phyloP scores from a whole-genome alignment of 2,329 filamentous ascomycete genomes.

The Macrophomina phaseolina region DNA sequence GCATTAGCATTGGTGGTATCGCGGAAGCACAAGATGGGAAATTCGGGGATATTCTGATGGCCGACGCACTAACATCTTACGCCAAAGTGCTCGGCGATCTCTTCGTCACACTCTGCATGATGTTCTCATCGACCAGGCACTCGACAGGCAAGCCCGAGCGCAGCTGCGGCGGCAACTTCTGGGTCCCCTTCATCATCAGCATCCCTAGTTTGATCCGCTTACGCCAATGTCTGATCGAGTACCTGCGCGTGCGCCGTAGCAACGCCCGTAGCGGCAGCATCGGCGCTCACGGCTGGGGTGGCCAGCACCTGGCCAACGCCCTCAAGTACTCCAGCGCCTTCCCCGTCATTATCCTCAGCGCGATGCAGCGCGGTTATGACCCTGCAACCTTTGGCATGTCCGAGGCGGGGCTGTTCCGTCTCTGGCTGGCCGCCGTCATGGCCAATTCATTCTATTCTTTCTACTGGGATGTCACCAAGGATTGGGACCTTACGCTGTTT shows the following conservation, averaged over 20 bases:
- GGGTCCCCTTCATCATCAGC: slow-evolving; percentile 84
- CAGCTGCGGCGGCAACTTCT: slow-evolving; percentile 75
- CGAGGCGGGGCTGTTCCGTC: slow-evolving; percentile 60
- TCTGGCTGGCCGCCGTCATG: slow-evolving; percentile 71
- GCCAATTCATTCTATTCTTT: slow-evolving; percentile 94
- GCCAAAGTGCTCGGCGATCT: slow-evolving; percentile 90
- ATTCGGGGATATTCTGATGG: slow-evolving; percentile 91
- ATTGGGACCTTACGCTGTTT: slow-evolving; percentile 94
- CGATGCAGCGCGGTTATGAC: slow-evolving; percentile 71
- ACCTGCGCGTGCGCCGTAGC: slow-evolving; percentile 70
- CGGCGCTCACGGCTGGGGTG: slow-evolving; percentile 69
- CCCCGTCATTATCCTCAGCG: slow-evolving; percentile 82
- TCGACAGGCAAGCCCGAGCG: slow-evolving; percentile 83
- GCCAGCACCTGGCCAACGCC: slow-evolving; percentile 90
- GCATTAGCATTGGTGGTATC: slow-evolving; percentile 83
- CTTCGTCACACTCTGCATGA: slow-evolving; percentile 87
- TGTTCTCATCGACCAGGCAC: slow-evolving; percentile 71
- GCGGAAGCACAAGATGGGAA: slow-evolving; percentile 88
- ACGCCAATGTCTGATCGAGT: slow-evolving; percentile 91
- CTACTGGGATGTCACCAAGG: slow-evolving; percentile 96
- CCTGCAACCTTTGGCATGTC: slow-evolving; percentile 58
- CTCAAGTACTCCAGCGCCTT: slow-evolving; percentile 94
- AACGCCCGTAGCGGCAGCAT: slow-evolving; percentile 45
- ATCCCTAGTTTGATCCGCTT: slow-evolving; percentile 85
- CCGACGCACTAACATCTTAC: slow-evolving; percentile 94